phyloP scores from a whole-genome alignment of 2,329 filamentous ascomycete genomes.

The Fragosphaeria purpurea region DNA sequence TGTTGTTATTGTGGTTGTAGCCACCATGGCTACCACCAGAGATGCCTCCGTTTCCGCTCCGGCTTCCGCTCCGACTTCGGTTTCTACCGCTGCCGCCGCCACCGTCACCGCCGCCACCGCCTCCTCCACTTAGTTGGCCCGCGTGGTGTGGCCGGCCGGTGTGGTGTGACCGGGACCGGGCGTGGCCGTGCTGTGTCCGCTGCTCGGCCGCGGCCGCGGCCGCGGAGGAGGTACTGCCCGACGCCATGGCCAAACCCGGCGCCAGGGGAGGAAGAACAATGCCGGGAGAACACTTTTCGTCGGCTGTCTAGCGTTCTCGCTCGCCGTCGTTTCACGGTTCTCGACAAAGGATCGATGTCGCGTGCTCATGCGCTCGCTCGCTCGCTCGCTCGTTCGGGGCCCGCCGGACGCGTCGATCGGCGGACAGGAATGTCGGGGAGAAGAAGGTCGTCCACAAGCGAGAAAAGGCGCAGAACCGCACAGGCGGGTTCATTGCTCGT shows the following conservation, averaged over 20 bases:
- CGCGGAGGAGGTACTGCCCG: constrained; percentile 5
- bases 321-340: no score
- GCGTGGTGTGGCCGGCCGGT: constrained; percentile 1
- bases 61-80: background rate
- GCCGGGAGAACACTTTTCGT: no score
- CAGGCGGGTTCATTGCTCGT: no score
- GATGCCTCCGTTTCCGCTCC: background rate
- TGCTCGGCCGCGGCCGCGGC: constrained; percentile 6
- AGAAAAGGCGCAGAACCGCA: no score
- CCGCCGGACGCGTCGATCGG: no score
- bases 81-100: background rate
- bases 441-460: no score
- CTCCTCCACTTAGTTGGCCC: background rate
- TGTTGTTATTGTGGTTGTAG: background rate
- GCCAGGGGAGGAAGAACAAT: background rate
- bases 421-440: no score
- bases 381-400: no score
- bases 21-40: background rate
- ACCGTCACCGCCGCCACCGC: background rate
- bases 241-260: constrained; percentile 9
- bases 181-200: background rate
- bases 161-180: constrained; percentile 4
- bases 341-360: no score
- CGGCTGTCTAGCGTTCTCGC: no score
- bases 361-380: no score